Evolutionary conservation across 805 yeast species (phyloP), one percentile per base, ranked within the genome.

Genomic region (Lachancea thermotolerans): DNA sequence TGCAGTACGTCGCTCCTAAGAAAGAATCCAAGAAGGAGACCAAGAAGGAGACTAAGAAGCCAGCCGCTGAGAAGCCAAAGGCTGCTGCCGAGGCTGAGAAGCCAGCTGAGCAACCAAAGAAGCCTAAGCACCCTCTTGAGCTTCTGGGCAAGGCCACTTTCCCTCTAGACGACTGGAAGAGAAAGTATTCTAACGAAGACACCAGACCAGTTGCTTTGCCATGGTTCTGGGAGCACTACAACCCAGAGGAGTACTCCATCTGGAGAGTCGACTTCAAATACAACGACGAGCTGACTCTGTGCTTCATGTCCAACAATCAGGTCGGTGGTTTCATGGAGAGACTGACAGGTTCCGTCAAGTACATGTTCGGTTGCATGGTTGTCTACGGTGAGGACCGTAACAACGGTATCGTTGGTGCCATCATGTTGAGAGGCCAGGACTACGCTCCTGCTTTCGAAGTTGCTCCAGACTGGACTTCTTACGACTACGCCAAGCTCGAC

Each of bases 401-500:
- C 84, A 89, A 88, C 74, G 96, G 96, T 76, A 87, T 90, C 68
- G 74, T 85, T 62, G 96, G 95, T 76, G 93, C 84, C 66, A 82
- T 90, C 79, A 72, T 90, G 64, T 83, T 90, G 65, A 87, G 96
- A 75, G 98, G 98, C 62, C 85, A 89, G 71, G 95, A 90, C 55
- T 73, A 59, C 67, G 77, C 59, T 48, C 95, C 96, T 68, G 98
- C 95, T 54, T 87, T 90, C 65, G 86, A 90, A 57, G 97, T 90
- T 71, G 98, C 97, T 66, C 97, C 98, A 72, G 99, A 91, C 74
- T 89, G 95, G 95, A 98, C 91, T 75, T 87, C 96, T 43, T 91
- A 87, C 75, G 66, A 68, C 49, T 88, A 78, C 85, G 71, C 80
- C 66, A 82, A 85, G 77, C 78, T 91, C 66, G 97, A 91, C 66